phyloP scores from a whole-genome alignment of 2,329 filamentous ascomycete species.

The Cladosporium oxysporum region DNA sequence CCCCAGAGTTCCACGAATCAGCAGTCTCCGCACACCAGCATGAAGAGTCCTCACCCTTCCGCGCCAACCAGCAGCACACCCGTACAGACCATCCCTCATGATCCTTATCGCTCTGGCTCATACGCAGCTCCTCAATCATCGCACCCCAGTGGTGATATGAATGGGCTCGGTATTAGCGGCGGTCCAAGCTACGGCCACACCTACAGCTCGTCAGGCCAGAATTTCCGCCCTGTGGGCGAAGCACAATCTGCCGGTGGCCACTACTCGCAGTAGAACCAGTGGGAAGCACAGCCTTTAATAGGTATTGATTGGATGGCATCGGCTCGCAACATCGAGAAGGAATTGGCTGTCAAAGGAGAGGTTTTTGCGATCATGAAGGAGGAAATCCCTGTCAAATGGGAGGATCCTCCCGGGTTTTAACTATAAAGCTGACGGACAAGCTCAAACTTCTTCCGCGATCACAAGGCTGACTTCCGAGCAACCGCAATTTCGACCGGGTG shows the following conservation, averaged over 20 bases:
- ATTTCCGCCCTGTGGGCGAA: constrained; percentile 22
- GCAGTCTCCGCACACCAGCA: constrained; percentile 30
- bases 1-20: constrained; percentile 32
- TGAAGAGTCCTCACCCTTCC: constrained; percentile 32
- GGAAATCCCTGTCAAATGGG: background rate
- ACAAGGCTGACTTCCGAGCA: background rate
- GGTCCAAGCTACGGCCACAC: constrained; percentile 28
- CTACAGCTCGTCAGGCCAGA: constrained; percentile 28
- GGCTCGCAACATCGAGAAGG: background rate
- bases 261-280: constrained; percentile 6
- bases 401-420: background rate
- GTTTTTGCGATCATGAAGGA: background rate
- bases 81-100: constrained; percentile 11
- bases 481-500: background rate
- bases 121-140: constrained; percentile 28
- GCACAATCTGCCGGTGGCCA: constrained; percentile 13
- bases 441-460: background rate
- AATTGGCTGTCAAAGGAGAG: background rate
- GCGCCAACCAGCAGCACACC: constrained; percentile 16
- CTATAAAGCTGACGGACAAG: background rate
- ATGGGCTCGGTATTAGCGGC: constrained; percentile 34
- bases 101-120: constrained; percentile 19
- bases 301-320: background rate
- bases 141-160: constrained; percentile 31
- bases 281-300: background rate